These are phyloP conservation scores for Aphanomyces invadans DNA, from an alignment of 352 stramenopile species.

Conservation along the genomic window DNA sequence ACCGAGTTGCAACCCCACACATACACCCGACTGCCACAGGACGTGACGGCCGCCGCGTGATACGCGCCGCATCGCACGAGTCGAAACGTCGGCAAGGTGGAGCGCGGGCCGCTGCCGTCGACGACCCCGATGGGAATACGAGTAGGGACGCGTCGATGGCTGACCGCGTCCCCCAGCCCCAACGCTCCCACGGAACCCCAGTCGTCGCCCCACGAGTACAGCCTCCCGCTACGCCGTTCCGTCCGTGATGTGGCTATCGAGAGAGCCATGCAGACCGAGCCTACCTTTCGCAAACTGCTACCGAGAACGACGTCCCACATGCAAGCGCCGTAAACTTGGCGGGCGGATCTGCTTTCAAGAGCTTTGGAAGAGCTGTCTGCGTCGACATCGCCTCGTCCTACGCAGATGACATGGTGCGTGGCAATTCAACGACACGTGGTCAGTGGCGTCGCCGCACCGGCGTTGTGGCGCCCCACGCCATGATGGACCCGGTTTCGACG, in stretches of 20 bases:
- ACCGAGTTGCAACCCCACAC: conserved; percentile 3
- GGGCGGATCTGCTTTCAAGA: background rate
- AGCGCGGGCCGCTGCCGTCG: background rate
- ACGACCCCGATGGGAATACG: background rate
- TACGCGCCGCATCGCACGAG: conserved; percentile 3
- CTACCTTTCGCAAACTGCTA: background rate
- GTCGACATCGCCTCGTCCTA: background rate
- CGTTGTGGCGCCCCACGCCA: background rate
- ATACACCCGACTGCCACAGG: background rate
- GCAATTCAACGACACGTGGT: too few relatives aligned
- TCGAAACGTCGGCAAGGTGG: background rate
- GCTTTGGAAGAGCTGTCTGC: background rate
- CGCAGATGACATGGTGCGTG: background rate
- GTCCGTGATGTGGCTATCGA: background rate
- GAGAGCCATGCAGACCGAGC: too few relatives aligned
- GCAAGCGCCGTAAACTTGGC: background rate
- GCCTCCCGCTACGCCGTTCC: background rate
- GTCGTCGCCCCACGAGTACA: conserved; percentile 11
- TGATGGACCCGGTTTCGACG: conserved; percentile 7
- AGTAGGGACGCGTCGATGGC: background rate
- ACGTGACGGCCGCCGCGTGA: background rate
- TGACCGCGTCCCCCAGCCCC: background rate
- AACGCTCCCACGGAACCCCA: background rate
- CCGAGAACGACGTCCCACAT: background rate
- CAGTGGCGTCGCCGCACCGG: too few relatives aligned